Conservation (phyloP, 345 rosid species). For the Iberis pinnata region DNA sequence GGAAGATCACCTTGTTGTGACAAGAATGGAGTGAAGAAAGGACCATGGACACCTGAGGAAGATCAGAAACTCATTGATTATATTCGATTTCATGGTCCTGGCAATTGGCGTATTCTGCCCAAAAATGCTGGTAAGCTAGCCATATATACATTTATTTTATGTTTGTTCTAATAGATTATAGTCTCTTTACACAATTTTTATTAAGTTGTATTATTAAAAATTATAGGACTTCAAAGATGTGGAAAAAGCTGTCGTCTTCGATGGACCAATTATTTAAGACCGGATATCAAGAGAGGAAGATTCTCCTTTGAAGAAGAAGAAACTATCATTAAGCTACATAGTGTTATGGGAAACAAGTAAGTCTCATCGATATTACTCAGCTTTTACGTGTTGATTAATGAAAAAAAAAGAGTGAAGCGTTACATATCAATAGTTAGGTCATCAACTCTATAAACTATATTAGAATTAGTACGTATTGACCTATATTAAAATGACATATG, state of each 20-base stretch:
- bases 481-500: too few relatives aligned
- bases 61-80: slow-evolving; percentile 54
- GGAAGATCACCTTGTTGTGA: slow-evolving; percentile 84
- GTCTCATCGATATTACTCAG: neutral
- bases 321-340: slow-evolving; percentile 76
- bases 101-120: slow-evolving; percentile 71
- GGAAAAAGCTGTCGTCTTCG: slow-evolving; percentile 98
- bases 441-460: slow-evolving; percentile 27
- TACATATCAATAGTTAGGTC: slow-evolving; percentile 30
- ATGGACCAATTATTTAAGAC: slow-evolving; percentile 92
- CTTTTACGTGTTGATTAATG: neutral
- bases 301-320: slow-evolving; percentile 97
- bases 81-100: slow-evolving; percentile 59
- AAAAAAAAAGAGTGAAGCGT: slow-evolving; percentile 11
- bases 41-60: slow-evolving; percentile 82
- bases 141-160: neutral
- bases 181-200: too few relatives aligned
- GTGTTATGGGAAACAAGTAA: slow-evolving; percentile 86
- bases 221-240: slow-evolving; percentile 77
- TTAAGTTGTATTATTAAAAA: slow-evolving; percentile 1
- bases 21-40: slow-evolving; percentile 72
- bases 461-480: neutral
- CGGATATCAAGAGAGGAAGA: slow-evolving; percentile 90
- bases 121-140: slow-evolving; percentile 55
- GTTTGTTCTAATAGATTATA: neutral